These are phyloP conservation scores for Henckelia pumila DNA, from an alignment of 257 asterid genomes.

Conservation along the genomic window DNA sequence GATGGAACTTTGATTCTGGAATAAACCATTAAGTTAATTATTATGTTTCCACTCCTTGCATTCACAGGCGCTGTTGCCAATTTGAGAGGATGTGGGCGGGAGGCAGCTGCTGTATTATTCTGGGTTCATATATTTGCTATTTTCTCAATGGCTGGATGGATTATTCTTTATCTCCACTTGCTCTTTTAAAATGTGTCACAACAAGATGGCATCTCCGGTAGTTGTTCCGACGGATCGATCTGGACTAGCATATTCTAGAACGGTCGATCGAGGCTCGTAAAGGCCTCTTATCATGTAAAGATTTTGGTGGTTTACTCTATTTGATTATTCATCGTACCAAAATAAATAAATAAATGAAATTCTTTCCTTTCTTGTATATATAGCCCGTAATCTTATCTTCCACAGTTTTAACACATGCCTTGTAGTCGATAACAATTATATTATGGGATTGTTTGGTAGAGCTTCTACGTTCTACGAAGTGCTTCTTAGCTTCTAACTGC, in stretches of 20 bases:
- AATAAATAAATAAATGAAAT: not conserved
- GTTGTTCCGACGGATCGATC: not conserved
- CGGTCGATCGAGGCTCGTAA: not conserved
- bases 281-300: not conserved
- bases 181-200: constrained; percentile 45
- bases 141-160: constrained; percentile 98
- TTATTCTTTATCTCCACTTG: constrained; percentile 76
- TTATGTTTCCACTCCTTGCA: not conserved
- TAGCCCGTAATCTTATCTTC: not conserved
- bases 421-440: too few species aligned
- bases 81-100: constrained; percentile 95
- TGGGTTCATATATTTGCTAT: constrained; percentile 98
- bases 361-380: not conserved
- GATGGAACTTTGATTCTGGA: not conserved
- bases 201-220: not conserved
- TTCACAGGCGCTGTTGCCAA: constrained; percentile 90
- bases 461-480: too few species aligned
- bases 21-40: not conserved
- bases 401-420: too few species aligned
- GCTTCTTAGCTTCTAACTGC: too few species aligned
- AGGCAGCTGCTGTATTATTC: constrained; percentile 88
- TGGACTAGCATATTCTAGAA: too few species aligned
- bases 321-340: too few species aligned
- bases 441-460: too few species aligned
- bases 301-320: not conserved